Evolutionary conservation across 2,329 filamentous ascomycete species (phyloP).

Genomic region (Stagonosporopsis chrysanthemi): DNA sequence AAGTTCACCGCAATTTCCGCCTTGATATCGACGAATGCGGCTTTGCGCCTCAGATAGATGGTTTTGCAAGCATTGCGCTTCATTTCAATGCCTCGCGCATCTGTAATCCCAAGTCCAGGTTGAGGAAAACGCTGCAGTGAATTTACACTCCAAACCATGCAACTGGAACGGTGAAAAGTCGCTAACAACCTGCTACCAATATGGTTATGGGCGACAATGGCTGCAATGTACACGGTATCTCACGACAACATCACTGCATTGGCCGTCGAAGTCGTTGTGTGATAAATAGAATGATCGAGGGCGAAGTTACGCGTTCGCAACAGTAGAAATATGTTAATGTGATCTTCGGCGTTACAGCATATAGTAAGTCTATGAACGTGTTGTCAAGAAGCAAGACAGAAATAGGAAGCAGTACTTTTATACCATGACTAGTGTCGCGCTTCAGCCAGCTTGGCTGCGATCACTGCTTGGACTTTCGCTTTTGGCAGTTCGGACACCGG

Average conservation of each 20-base stretch:
- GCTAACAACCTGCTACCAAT: neutral
- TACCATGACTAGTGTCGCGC: constrained; percentile 21
- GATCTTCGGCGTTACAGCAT: constrained; percentile 3
- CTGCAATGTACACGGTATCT: neutral
- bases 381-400: neutral
- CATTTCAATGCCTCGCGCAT: neutral
- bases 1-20: no score
- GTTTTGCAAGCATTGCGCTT: neutral
- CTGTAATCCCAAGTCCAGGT: no score
- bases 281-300: neutral
- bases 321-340: neutral
- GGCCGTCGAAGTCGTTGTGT: neutral
- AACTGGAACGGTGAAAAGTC: no score
- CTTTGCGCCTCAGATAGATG: neutral
- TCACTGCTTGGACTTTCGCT: constrained; percentile 64
- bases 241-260: neutral
- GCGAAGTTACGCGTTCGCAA: neutral
- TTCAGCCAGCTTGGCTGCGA: constrained; percentile 47
- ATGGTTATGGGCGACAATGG: neutral
- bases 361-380: neutral
- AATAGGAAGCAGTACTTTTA: constrained; percentile 9
- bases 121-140: no score
- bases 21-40: neutral
- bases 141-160: no score
- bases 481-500: constrained; percentile 66